phyloP scores from a whole-genome alignment of 1,284 basidiomycete species.

The Porodaedalea pini region DNA sequence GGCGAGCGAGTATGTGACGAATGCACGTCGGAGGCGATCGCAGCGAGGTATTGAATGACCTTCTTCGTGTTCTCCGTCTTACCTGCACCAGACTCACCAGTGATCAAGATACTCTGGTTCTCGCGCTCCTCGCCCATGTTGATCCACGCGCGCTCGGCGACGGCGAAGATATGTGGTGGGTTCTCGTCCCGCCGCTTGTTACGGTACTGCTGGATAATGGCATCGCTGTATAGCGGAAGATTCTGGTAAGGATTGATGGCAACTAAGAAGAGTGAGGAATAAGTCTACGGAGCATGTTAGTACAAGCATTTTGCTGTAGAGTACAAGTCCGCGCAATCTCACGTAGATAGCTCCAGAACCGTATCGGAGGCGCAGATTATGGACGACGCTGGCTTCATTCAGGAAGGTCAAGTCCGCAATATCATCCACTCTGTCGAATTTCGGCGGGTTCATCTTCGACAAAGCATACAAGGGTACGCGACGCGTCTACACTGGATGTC shows the following conservation, averaged over 20 bases:
- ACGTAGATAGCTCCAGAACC: constrained; percentile 94
- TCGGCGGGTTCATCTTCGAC: constrained; percentile 97
- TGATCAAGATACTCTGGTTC: constrained; percentile 97
- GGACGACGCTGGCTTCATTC: constrained; percentile 98
- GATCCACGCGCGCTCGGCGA: constrained; percentile 97
- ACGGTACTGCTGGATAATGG: constrained; percentile 92
- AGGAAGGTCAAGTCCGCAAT: constrained; percentile 98
- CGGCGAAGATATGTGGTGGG: constrained; percentile 95
- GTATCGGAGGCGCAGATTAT: constrained; percentile 91
- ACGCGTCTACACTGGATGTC: constrained; percentile 50
- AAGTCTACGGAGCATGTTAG: constrained; percentile 60
- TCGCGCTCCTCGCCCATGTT: constrained; percentile 98
- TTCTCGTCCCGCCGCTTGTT: constrained; percentile 91
- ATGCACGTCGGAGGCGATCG: constrained; percentile 86
- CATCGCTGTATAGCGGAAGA: constrained; percentile 89
- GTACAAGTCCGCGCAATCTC: constrained; percentile 32
- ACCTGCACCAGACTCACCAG: constrained; percentile 97
- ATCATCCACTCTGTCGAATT: constrained; percentile 97
- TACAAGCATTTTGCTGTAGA: background rate
- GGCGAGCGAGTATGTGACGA: constrained; percentile 60
- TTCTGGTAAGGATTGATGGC: constrained; percentile 97
- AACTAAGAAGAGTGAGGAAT: constrained; percentile 95
- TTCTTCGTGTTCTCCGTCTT: constrained; percentile 99
- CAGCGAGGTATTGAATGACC: constrained; percentile 98
- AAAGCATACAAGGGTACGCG: constrained; percentile 73